Evolutionary conservation across 108 stramenopile genomes (phyloP), one percentile per base, ranked within the genome.

Genomic region (Pseudonitzschia multiseries): DNA sequence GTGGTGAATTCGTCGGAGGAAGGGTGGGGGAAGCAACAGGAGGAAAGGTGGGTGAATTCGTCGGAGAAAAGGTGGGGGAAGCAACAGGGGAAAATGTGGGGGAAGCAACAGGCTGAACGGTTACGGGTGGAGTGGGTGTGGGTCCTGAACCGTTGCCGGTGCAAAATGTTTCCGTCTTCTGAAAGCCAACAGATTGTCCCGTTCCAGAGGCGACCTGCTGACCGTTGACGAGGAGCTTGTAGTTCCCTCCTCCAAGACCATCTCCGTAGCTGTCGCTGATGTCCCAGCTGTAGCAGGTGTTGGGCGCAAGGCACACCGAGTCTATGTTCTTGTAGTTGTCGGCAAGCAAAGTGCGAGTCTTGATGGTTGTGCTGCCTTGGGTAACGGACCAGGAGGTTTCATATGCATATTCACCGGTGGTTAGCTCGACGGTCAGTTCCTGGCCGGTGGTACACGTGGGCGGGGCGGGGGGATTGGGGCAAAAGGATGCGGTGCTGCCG

Each of bases 401-500:
- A 4, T 20, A 6, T 17, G 21, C 36, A 10, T 26, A 67, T 43
- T 4, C 10, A 20, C 42, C 65, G 18, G 65, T 67, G 18, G 17
- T 20, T 8, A 67, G 40, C 32, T 29, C 48, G 32, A 56, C 52
- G 24, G 18, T 51, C 8, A 17, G 54, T 22, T 17, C 52, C 32
- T 42, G 71, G 71, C 61, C 14, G 59, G 71, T 43, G 59, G 40
- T 51, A 15, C 40, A 27, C 10, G 36, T 15, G 4, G 36, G 6
- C 4, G 72, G 48, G 2, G 41, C 53, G 10, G 73, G 32, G 41
- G 60, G 44, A 57, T 36, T 57, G 29, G 50, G 57, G 42, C 70
- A 77, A 53, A 77, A 77, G 31, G 21, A 18, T 8, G 63, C 70
- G 33, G 36, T 64, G 29, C 51, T 65, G 22, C 53, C 28, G 33